Evolutionary conservation across 2,329 filamentous ascomycete genomes (phyloP).

Genomic region (Beauveria sp.): DNA sequence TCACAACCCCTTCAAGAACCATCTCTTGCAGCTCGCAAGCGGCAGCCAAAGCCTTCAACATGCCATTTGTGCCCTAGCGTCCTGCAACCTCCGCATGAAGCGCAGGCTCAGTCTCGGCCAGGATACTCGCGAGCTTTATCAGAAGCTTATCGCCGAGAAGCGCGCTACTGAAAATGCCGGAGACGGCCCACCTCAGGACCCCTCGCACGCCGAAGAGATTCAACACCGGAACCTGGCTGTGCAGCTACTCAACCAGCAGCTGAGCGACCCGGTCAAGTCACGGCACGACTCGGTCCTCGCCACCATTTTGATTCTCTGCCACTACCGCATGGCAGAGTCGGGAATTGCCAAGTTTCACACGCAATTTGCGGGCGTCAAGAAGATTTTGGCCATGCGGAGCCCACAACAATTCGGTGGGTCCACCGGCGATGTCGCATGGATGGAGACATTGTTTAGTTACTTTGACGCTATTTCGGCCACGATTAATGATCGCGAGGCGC

Average conservation of each 20-base stretch:
- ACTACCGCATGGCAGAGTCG: slow-evolving; percentile 90
- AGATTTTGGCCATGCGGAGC: slow-evolving; percentile 72
- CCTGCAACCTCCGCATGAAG: slow-evolving; percentile 86
- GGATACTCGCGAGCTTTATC: slow-evolving; percentile 42
- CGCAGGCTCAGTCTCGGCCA: slow-evolving; percentile 56
- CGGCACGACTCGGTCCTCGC: slow-evolving; percentile 82
- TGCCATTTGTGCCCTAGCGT: slow-evolving; percentile 80
- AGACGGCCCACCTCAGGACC: slow-evolving; percentile 48
- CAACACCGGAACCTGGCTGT: slow-evolving; percentile 78
- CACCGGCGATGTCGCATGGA: slow-evolving; percentile 72
- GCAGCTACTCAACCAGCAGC: slow-evolving; percentile 71
- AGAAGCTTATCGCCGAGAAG: slow-evolving; percentile 41
- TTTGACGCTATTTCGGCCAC: slow-evolving; percentile 89
- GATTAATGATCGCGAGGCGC: slow-evolving; percentile 84
- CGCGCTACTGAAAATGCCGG: slow-evolving; percentile 35
- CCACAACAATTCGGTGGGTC: slow-evolving; percentile 37
- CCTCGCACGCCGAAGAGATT: slow-evolving; percentile 68
- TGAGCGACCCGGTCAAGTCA: slow-evolving; percentile 67
- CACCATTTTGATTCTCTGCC: slow-evolving; percentile 77
- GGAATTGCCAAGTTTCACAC: slow-evolving; percentile 90
- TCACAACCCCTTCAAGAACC: slow-evolving; percentile 75
- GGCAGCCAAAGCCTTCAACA: slow-evolving; percentile 80
- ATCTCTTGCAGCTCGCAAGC: slow-evolving; percentile 71
- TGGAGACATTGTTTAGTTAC: slow-evolving; percentile 88
- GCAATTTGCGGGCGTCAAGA: slow-evolving; percentile 88